These are phyloP conservation scores for Russula sp. DNA, from an alignment of 768 basidiomycete species.

Conservation along the genomic window DNA sequence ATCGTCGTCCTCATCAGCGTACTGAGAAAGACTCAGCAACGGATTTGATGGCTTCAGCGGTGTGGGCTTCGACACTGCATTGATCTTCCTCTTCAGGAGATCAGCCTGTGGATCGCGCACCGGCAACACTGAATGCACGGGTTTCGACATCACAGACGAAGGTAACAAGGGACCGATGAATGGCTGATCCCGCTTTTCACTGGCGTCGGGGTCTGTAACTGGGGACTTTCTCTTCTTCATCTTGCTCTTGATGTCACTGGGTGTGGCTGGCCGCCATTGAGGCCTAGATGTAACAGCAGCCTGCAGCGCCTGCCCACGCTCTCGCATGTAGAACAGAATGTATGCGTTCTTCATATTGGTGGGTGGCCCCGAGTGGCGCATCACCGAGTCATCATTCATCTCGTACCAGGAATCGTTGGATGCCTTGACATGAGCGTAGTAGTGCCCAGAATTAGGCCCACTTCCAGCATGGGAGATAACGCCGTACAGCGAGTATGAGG, in stretches of 20 bases:
- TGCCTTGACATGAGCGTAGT: conserved; percentile 77
- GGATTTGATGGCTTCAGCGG: conserved; percentile 28
- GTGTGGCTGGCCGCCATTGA: conserved; percentile 11
- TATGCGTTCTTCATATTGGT: conserved; percentile 76
- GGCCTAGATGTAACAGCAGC: conserved; percentile 42
- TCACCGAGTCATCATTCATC: conserved; percentile 88
- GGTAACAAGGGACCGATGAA: conserved; percentile 68
- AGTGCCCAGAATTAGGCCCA: conserved; percentile 94
- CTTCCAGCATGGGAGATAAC: conserved; percentile 90
- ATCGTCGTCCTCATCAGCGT: conserved; percentile 36
- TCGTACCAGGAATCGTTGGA: conserved; percentile 71
- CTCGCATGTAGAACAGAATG: conserved; percentile 84
- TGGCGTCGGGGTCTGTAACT: conserved; percentile 37
- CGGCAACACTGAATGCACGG: background rate
- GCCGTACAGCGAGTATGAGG: conserved; percentile 81
- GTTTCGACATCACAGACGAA: conserved; percentile 31
- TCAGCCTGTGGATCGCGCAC: conserved; percentile 46
- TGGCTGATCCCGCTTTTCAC: conserved; percentile 41
- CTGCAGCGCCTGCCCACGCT: conserved; percentile 67
- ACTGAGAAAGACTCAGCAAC: conserved; percentile 34
- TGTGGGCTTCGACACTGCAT: conserved; percentile 28
- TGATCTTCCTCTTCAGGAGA: conserved; percentile 47
- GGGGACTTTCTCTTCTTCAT: conserved; percentile 42
- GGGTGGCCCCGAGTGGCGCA: conserved; percentile 37
- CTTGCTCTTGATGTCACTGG: conserved; percentile 37